A percentile compares a stretch with the other conserved stretches of the same genome.
Evolutionary conservation across 108 stramenopile genomes (phyloP).

Genomic region (Fragilaria radians): DNA sequence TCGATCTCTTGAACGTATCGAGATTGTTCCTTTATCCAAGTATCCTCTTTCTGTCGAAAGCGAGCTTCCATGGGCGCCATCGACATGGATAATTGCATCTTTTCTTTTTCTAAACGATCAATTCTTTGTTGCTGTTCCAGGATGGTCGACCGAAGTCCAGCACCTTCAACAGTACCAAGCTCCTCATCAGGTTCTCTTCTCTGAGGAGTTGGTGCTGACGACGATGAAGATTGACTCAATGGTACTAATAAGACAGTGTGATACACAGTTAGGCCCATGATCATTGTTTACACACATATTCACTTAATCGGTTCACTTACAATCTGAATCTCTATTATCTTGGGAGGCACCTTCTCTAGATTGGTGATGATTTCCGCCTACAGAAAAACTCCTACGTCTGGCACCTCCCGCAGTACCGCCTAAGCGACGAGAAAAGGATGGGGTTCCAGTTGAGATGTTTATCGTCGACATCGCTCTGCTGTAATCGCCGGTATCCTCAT

Average conservation of each 20-base stretch:
- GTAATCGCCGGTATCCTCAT: neutral
- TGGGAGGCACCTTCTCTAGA: slow-evolving; percentile 4
- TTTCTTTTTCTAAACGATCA: slow-evolving; percentile 73
- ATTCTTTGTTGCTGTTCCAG: slow-evolving; percentile 62
- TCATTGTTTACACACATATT: too few relatives aligned
- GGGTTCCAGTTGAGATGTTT: neutral
- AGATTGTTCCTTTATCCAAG: slow-evolving; percentile 62
- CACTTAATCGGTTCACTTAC: too few relatives aligned
- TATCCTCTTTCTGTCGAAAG: slow-evolving; percentile 77
- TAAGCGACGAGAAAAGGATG: neutral
- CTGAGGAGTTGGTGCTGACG: slow-evolving; percentile 6
- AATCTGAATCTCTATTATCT: slow-evolving; percentile 11
- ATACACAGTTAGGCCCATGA: too few relatives aligned
- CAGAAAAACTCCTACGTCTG: slow-evolving; percentile 1
- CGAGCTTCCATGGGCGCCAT: slow-evolving; percentile 84
- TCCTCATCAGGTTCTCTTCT: slow-evolving; percentile 3
- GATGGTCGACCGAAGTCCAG: slow-evolving; percentile 59
- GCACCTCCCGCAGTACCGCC: neutral
- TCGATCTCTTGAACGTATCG: slow-evolving; percentile 61
- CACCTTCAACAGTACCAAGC: slow-evolving; percentile 42
- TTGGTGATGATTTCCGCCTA: neutral
- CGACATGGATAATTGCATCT: slow-evolving; percentile 76
- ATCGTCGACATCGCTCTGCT: neutral
- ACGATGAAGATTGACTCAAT: slow-evolving; percentile 1
- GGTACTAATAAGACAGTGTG: too few relatives aligned